Conservation (phyloP, 768 basidiomycete species). For the Exsudoporus frostii region DNA sequence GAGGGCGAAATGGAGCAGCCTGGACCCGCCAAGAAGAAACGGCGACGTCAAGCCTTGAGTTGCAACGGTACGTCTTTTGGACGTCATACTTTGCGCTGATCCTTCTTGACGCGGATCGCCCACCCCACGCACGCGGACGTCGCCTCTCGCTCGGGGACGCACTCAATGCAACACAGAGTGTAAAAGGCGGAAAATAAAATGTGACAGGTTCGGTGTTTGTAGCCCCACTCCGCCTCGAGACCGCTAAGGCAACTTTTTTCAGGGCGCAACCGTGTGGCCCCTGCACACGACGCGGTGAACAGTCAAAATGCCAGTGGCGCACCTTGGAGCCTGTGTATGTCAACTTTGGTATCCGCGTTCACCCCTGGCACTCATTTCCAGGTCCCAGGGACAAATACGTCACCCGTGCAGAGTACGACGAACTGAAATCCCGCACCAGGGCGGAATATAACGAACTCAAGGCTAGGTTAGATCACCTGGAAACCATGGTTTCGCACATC, state of each 20-base stretch:
- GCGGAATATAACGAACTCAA: conserved; percentile 54
- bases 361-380: conserved; percentile 10
- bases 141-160: neutral
- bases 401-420: conserved; percentile 72
- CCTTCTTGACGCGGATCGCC: conserved; percentile 12
- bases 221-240: conserved; percentile 1
- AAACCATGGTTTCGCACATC: conserved; percentile 47
- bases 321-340: conserved; percentile 78
- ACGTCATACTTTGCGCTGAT: conserved; percentile 21
- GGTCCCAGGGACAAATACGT: conserved; percentile 72
- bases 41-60: conserved; percentile 77
- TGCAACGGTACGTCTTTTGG: conserved; percentile 63
- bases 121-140: neutral
- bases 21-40: conserved; percentile 76
- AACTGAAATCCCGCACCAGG: conserved; percentile 53
- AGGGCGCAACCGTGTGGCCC: conserved; percentile 81
- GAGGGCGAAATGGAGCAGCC: conserved; percentile 51
- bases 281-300: conserved; percentile 76
- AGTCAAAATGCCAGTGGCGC: conserved; percentile 79
- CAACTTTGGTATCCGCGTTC: neutral
- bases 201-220: conserved; percentile 61
- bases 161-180: conserved; percentile 57
- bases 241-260: conserved; percentile 23
- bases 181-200: conserved; percentile 84
- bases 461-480: conserved; percentile 58